Base-by-base conservation (phyloP, 2,329 filamentous ascomycete species). In the Cercospora sp. region DNA sequence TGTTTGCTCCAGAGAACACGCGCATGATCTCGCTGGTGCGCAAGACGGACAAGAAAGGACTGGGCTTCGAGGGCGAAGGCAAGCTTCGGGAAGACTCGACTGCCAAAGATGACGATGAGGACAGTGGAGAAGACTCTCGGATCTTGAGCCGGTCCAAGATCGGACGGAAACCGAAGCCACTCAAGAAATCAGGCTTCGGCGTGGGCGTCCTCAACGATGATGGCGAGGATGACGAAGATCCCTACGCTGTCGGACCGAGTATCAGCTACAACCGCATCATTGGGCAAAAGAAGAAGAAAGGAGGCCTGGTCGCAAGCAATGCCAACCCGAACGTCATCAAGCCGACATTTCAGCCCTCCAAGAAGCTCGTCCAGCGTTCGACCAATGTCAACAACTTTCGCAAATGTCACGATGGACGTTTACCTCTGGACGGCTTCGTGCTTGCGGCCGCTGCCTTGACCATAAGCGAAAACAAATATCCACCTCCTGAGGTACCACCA, bases 211-310 rank as follows among this genome's bases (percentile, higher is more conserved):
- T 98, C 57, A 97, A 98, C 74, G 94, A 97, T 73, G 95, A 90
- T 21, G 94, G 93, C 10, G 97, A 94, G 4, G 95, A 98, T 73
- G 94, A 97, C 57, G 95, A 98, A 74, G 94, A 97, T 75, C 91
- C 93, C 0, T 98, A 97, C 77, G 91, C 94, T 67, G 90, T 98
- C 63, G 94, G 94, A 0, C 95, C 95, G 0, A 90, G 89, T 72
- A 96, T 97, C 77, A 92, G 90, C 12, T 97, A 97, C 79, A 97
- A 92, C 74, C 88, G 89, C 49, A 85, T 90, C 5, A 88, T 97
- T 68, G 93, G 92, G 18, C 91, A 90, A 0, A 90, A 94, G 70
- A 97, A 92, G 79, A 91, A 90, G 78, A 94, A 92, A 77, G 75
- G 75, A 30, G 81, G 75, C 0, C 62, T 77, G 16, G 65, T 72